Conservation (phyloP, 2,329 filamentous ascomycete species). For the Colletotrichum eremochloae region DNA sequence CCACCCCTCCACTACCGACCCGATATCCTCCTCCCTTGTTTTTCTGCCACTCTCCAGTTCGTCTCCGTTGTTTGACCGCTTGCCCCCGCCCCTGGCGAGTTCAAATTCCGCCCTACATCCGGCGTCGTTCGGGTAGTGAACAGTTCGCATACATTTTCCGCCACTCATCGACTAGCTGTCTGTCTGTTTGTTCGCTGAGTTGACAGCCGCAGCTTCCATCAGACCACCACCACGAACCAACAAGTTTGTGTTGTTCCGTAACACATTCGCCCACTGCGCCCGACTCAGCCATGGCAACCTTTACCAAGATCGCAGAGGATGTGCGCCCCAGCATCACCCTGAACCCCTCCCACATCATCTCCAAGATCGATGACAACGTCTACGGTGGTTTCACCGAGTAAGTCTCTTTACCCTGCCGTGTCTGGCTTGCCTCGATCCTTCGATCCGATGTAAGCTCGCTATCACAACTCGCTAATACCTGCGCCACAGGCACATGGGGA, state of each 20-base stretch:
- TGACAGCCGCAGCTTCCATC: conserved; percentile 20
- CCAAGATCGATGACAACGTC: conserved; percentile 83
- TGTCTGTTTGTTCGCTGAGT: conserved; percentile 12
- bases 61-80: conserved; percentile 33
- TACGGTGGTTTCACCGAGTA: conserved; percentile 90
- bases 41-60: conserved; percentile 31
- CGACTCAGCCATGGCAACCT: conserved; percentile 73
- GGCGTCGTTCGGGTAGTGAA: conserved; percentile 10
- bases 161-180: conserved; percentile 37
- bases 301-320: conserved; percentile 74
- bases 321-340: conserved; percentile 75
- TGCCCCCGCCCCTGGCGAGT: conserved; percentile 37
- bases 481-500: conserved; percentile 80
- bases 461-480: conserved; percentile 8
- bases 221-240: conserved; percentile 5
- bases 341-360: conserved; percentile 73
- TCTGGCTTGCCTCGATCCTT: not conserved
- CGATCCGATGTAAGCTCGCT: not conserved
- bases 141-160: conserved; percentile 33
- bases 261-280: conserved; percentile 2
- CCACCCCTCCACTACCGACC: conserved; percentile 29
- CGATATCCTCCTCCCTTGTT: conserved; percentile 21
- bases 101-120: conserved; percentile 40
- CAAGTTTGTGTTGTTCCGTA: not conserved
- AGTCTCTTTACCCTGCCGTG: conserved; percentile 48